Conservation (phyloP, 1,139 yeast species). For the Sugiyamaella pinicola region DNA sequence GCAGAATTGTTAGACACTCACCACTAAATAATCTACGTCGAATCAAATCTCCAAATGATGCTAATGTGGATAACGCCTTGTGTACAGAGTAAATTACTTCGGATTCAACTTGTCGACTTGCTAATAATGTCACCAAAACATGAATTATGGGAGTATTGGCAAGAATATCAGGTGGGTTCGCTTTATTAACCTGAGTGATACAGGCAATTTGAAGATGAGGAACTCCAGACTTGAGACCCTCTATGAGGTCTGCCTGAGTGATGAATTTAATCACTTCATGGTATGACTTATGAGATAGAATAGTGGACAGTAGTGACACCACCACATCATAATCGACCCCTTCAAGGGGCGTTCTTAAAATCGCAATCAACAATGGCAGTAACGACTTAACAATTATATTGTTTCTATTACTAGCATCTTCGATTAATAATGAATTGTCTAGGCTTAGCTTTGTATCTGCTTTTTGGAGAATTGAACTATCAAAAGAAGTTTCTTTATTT, state of each 20-base stretch:
- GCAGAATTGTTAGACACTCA: conserved; percentile 24
- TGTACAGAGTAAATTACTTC: conserved; percentile 6
- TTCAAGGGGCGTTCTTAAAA: conserved; percentile 25
- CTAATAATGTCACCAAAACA: conserved; percentile 26
- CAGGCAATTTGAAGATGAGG: conserved; percentile 31
- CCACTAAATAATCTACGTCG: conserved; percentile 34
- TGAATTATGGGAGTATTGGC: conserved; percentile 31
- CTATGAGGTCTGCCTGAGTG: conserved; percentile 28
- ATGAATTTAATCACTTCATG: conserved; percentile 29
- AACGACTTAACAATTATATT: conserved; percentile 19
- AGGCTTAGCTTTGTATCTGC: conserved; percentile 27
- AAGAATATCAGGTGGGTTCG: conserved; percentile 31
- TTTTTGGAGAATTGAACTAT: conserved; percentile 25
- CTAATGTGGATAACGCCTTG: conserved; percentile 20
- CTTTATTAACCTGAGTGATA: conserved; percentile 28
- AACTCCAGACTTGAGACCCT: conserved; percentile 30
- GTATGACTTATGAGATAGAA: conserved; percentile 29
- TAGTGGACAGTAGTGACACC: conserved; percentile 29
- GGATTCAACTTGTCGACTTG: conserved; percentile 17
- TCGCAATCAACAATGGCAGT: conserved; percentile 29
- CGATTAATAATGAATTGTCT: conserved; percentile 26
- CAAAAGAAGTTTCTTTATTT: conserved; percentile 11
- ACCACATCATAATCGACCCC: conserved; percentile 26
- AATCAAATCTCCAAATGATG: conserved; percentile 30
- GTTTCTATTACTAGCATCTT: conserved; percentile 20